phyloP scores from a whole-genome alignment of 2,329 filamentous ascomycete species.

The Trichoderma sp. region DNA sequence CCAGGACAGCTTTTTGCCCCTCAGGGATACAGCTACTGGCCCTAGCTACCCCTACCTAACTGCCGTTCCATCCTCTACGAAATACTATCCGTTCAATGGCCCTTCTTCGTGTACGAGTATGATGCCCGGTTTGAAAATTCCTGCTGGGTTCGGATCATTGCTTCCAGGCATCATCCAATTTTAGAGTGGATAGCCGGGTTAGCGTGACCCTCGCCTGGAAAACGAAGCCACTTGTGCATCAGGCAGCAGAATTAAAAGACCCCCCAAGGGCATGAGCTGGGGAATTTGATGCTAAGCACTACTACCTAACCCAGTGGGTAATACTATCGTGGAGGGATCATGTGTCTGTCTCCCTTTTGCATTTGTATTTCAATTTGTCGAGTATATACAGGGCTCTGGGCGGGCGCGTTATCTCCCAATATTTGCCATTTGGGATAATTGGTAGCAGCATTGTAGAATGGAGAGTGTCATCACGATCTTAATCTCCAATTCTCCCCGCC shows the following conservation, averaged over 20 bases:
- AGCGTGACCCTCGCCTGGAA: not conserved
- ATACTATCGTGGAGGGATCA: not conserved
- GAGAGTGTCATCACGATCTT: not conserved
- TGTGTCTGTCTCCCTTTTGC: too few relatives aligned
- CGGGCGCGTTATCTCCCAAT: not conserved
- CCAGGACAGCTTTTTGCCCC: not conserved
- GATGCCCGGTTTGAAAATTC: not conserved
- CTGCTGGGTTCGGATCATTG: not conserved
- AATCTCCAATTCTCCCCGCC: not conserved
- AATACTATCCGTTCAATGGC: not conserved
- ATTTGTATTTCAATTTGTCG: not conserved
- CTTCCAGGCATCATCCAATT: conserved; percentile 1
- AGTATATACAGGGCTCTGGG: not conserved
- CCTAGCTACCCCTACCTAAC: not conserved
- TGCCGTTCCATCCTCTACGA: not conserved
- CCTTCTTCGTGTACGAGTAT: not conserved
- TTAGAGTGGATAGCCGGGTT: not conserved
- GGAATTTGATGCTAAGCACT: not conserved
- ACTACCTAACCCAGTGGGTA: not conserved
- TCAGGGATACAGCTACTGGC: not conserved
- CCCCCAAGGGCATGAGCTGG: not conserved
- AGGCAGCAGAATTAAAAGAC: conserved; percentile 13
- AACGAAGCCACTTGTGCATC: not conserved
- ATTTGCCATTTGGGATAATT: not conserved
- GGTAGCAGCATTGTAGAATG: not conserved